phyloP scores from a whole-genome alignment of 495 filamentous ascomycete species.

The Neurospora sublineolata region DNA sequence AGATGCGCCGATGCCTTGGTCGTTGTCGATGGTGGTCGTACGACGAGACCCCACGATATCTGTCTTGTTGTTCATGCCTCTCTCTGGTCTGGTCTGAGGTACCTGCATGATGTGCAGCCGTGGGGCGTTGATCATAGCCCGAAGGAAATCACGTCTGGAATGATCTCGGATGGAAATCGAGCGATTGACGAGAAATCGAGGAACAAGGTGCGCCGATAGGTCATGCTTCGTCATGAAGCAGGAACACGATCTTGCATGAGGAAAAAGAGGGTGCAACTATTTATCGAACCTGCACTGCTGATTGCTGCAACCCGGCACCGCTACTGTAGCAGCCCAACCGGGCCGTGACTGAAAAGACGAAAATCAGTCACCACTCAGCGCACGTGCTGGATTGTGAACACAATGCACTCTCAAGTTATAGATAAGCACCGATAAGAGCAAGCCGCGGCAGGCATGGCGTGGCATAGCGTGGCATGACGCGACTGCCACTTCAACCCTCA shows the following conservation, averaged over 20 bases:
- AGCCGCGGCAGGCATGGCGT: neutral
- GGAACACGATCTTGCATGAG: slow-evolving; percentile 2
- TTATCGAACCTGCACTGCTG: neutral
- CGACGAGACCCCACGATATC: neutral
- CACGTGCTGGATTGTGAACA: neutral
- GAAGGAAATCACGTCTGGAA: neutral
- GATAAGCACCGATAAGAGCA: neutral
- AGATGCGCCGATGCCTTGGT: neutral
- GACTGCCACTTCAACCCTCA: neutral
- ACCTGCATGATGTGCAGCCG: slow-evolving; percentile 11
- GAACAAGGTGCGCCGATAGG: neutral
- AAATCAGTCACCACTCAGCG: neutral
- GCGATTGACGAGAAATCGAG: neutral
- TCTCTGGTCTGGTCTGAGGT: slow-evolving; percentile 1
- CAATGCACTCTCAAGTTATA: neutral
- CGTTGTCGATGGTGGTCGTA: neutral
- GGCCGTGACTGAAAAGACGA: neutral
- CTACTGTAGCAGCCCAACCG: neutral
- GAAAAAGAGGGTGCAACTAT: neutral
- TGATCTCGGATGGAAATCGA: neutral
- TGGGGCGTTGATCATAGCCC: slow-evolving; percentile 3
- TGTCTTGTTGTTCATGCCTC: neutral
- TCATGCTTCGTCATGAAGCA: neutral
- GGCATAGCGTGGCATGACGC: neutral
- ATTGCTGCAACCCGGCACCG: neutral